These are phyloP conservation scores for Stephania yunnanensis DNA, from an alignment of 164 flowering plant genomes.

Conservation along the genomic window DNA sequence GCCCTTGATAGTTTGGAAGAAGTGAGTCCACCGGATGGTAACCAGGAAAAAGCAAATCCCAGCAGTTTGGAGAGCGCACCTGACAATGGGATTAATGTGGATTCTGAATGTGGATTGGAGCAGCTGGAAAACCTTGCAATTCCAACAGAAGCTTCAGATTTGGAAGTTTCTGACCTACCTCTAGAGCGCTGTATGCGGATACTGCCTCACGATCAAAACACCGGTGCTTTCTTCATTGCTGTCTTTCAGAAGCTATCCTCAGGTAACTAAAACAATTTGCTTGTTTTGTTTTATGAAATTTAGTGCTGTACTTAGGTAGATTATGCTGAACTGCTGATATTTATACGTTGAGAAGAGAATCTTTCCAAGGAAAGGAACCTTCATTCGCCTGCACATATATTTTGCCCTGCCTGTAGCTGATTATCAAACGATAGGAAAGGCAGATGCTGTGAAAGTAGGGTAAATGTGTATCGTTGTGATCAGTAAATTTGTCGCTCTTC, in stretches of 20 bases:
- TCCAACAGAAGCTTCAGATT: slow-evolving; percentile 26
- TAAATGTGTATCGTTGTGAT: too few species aligned
- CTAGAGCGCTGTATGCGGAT: slow-evolving; percentile 86
- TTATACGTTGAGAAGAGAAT: neutral
- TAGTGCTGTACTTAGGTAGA: neutral
- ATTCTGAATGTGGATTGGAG: slow-evolving; percentile 18
- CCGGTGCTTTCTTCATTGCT: slow-evolving; percentile 93
- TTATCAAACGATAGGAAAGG: neutral
- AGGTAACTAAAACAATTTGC: neutral
- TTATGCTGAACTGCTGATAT: neutral
- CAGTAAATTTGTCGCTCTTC: neutral
- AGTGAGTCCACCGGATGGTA: slow-evolving; percentile 21
- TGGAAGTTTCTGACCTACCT: slow-evolving; percentile 67
- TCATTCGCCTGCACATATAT: neutral
- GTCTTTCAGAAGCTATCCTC: slow-evolving; percentile 68
- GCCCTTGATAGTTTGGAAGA: slow-evolving; percentile 10
- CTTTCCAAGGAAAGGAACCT: neutral
- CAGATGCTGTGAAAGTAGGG: neutral
- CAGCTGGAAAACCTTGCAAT: slow-evolving; percentile 18
- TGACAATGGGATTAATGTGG: slow-evolving; percentile 26
- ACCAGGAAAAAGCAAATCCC: slow-evolving; percentile 8
- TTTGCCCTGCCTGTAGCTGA: neutral
- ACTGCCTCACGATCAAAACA: slow-evolving; percentile 94
- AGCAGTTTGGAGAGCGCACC: slow-evolving; percentile 13
- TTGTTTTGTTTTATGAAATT: neutral